A percentile compares a stretch with the other conserved stretches of the same genome.
These are phyloP conservation scores for Umbilicus rupestris DNA, from an alignment of 164 flowering plant species.

Conservation along the genomic window DNA sequence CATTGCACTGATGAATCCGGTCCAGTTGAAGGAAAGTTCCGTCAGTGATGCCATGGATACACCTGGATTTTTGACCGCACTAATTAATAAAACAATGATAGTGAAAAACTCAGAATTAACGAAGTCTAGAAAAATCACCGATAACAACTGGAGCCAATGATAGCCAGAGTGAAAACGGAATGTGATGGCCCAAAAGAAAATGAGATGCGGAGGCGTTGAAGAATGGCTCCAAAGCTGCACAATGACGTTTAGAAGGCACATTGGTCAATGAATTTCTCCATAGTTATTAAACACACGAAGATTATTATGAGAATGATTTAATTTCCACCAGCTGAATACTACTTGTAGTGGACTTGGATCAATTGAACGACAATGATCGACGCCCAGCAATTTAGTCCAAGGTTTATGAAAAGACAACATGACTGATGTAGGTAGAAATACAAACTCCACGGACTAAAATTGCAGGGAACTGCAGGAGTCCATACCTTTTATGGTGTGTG, in stretches of 20 bases:
- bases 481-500: constrained; percentile 60
- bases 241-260: constrained; percentile 8
- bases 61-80: constrained; percentile 20
- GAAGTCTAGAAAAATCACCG: constrained; percentile 20
- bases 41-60: constrained; percentile 66
- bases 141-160: constrained; percentile 59
- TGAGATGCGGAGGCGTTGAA: constrained; percentile 63
- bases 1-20: constrained; percentile 55
- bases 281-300: too few relatives aligned
- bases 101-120: background rate
- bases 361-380: too few relatives aligned
- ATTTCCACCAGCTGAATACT: too few relatives aligned
- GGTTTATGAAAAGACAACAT: too few relatives aligned
- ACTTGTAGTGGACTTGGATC: too few relatives aligned
- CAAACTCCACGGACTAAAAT: background rate
- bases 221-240: constrained; percentile 54
- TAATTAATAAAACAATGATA: background rate
- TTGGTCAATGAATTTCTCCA: background rate
- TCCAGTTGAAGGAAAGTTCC: constrained; percentile 63
- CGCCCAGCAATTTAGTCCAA: too few relatives aligned
- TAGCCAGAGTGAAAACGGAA: constrained; percentile 48
- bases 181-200: constrained; percentile 52
- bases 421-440: too few relatives aligned
- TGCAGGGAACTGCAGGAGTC: background rate
- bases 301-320: too few relatives aligned